Evolutionary conservation across 352 stramenopile genomes (phyloP), one percentile per base, ranked within the genome.

Genomic region (Blastocystis sp.): DNA sequence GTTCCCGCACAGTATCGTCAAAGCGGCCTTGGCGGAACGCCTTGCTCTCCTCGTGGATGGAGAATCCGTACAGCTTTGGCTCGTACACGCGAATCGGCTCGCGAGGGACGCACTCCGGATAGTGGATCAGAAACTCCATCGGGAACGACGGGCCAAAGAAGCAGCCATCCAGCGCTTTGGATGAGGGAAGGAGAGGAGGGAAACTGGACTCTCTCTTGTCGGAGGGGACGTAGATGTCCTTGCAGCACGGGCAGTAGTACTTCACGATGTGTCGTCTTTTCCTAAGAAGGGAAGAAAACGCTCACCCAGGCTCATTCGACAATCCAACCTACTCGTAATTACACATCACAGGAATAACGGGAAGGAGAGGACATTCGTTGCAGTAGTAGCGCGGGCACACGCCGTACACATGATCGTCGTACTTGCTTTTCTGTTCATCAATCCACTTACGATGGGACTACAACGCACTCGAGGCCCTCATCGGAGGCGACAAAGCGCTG

Each of bases 51-150:
- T 43, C 38, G 43, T 38, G 64, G 23, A 81, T 40, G 7, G 38
- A 3, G 43, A 81, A 81, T 11, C 71, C 71, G 48, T 81, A 81
- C 28, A 81, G 21, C n/a, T 64, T 81, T 41, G 45, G 45, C 48
- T 81, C 28, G 40, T 81, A 81, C 48, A 38, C 28, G 10, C 43
- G 14, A 52, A 62, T 62, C 19, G 41, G 41, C 41, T 64, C 45
- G 14, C 19, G 9, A 40, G 28, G 9, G 23, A 62, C 71, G 43
- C 43, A 81, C 2, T 38, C 28, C 45, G 71, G 71, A 45, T 81
- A 64, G 48, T 81, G 71, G n/a, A 81, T 81, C 43, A 81, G 48
- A 81, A 81, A 81, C 23, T 81, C 71, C 52, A 81, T 62, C 34
- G 71, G 71, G 48, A 81, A 65, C 23, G 43, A 62, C 38, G 38